These are phyloP conservation scores for Plenodomus lindquistii DNA, from an alignment of 2,329 filamentous ascomycete genomes.

Conservation along the genomic window DNA sequence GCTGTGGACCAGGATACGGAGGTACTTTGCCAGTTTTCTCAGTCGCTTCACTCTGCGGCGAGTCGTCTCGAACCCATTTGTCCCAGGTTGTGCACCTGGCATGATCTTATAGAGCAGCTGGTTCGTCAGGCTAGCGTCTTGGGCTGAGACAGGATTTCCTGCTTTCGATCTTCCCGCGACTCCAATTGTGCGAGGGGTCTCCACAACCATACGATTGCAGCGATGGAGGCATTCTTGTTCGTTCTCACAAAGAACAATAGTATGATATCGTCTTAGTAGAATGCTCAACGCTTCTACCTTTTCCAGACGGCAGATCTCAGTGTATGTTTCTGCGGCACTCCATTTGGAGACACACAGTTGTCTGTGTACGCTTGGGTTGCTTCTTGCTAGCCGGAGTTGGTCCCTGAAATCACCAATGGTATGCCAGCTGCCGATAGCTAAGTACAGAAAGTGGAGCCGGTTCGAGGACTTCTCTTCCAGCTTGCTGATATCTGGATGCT, in stretches of 20 bases:
- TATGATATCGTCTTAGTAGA: background rate
- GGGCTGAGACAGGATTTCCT: background rate
- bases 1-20: background rate
- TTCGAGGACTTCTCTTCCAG: background rate
- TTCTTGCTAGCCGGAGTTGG: background rate
- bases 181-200: background rate
- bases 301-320: conserved; percentile 3
- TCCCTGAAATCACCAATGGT: conserved; percentile 3
- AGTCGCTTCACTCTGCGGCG: conserved; percentile 4
- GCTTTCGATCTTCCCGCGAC: background rate
- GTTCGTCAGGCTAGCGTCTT: background rate
- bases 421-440: conserved; percentile 7
- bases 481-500: background rate
- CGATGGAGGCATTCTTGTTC: background rate
- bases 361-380: background rate
- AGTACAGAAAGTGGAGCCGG: conserved; percentile 1
- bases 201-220: background rate
- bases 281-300: background rate
- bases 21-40: conserved; percentile 1
- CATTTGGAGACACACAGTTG: background rate
- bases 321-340: background rate
- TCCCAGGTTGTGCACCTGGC: background rate
- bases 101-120: background rate
- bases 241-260: background rate
- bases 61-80: background rate